phyloP scores from a whole-genome alignment of 2,329 filamentous ascomycete species.

The Hymenoscyphus scutula region DNA sequence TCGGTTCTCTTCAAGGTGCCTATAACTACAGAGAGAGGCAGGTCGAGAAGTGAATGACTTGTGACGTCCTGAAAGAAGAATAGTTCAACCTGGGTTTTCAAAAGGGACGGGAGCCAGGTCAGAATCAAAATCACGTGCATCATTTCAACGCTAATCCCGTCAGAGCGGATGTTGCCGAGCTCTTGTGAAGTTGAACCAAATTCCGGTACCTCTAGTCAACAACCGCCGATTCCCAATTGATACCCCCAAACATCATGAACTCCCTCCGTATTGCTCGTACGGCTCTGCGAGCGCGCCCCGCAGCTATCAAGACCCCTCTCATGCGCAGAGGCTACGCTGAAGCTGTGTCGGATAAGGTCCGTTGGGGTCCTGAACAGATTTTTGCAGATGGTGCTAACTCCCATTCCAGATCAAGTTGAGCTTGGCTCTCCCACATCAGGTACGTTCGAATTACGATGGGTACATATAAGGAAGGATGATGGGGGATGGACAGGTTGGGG shows the following conservation, averaged over 20 bases:
- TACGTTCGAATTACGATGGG: conserved; percentile 50
- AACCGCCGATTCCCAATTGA: conserved; percentile 42
- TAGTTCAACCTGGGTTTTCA: too few species aligned
- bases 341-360: conserved; percentile 77
- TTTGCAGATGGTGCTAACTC: conserved; percentile 31
- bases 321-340: conserved; percentile 92
- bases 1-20: too few species aligned
- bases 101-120: too few species aligned
- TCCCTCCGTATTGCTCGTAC: conserved; percentile 87
- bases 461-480: conserved; percentile 3
- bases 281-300: conserved; percentile 80
- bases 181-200: conserved; percentile 14
- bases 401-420: conserved; percentile 84
- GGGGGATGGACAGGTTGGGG: conserved; percentile 28
- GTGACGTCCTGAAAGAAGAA: too few species aligned
- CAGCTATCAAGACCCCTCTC: conserved; percentile 70
- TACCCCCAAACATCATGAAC: conserved; percentile 69
- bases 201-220: conserved; percentile 33
- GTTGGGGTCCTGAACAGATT: conserved; percentile 34
- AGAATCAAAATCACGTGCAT: background rate
- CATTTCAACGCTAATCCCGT: background rate
- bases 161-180: conserved; percentile 1
- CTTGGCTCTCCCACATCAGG: conserved; percentile 96
- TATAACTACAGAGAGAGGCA: too few species aligned
- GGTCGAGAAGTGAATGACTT: too few species aligned